Evolutionary conservation across 257 asterid species (phyloP).

Genomic region (Striga asiatica): DNA sequence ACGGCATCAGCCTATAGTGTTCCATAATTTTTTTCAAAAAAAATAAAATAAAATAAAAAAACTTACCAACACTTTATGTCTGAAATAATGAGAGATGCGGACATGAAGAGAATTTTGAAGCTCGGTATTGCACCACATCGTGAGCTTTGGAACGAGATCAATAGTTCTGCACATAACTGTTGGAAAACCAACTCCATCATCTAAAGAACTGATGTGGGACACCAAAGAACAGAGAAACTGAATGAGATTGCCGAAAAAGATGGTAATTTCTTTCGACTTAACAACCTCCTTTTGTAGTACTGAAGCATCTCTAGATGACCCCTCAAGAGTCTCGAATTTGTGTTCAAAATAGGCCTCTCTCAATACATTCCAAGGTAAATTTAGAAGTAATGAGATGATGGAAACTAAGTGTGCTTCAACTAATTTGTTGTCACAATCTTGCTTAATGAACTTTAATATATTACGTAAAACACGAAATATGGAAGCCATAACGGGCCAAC

Average conservation of each 20-base stretch:
- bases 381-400: slow-evolving; percentile 31
- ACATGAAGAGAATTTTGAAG: slow-evolving; percentile 22
- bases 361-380: slow-evolving; percentile 41
- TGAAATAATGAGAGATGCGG: slow-evolving; percentile 46
- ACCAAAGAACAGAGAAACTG: slow-evolving; percentile 64
- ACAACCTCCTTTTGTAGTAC: slow-evolving; percentile 10
- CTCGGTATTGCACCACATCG: slow-evolving; percentile 38
- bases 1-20: background rate
- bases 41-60: background rate
- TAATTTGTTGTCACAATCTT: slow-evolving; percentile 27
- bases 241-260: slow-evolving; percentile 44
- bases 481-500: slow-evolving; percentile 39
- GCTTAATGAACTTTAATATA: slow-evolving; percentile 47
- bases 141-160: slow-evolving; percentile 42
- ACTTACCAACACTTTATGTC: slow-evolving; percentile 79
- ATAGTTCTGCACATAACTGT: slow-evolving; percentile 29
- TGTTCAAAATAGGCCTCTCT: slow-evolving; percentile 17
- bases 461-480: slow-evolving; percentile 45
- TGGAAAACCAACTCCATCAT: slow-evolving; percentile 23
- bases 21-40: background rate
- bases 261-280: slow-evolving; percentile 24
- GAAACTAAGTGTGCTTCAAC: slow-evolving; percentile 34
- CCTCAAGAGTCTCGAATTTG: slow-evolving; percentile 16
- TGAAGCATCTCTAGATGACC: slow-evolving; percentile 18
- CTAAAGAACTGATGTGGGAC: slow-evolving; percentile 21